A percentile compares a stretch with the other conserved stretches of the same genome.
phyloP scores from a whole-genome alignment of 2,329 filamentous ascomycete genomes.

The Claviceps humidiphila region DNA sequence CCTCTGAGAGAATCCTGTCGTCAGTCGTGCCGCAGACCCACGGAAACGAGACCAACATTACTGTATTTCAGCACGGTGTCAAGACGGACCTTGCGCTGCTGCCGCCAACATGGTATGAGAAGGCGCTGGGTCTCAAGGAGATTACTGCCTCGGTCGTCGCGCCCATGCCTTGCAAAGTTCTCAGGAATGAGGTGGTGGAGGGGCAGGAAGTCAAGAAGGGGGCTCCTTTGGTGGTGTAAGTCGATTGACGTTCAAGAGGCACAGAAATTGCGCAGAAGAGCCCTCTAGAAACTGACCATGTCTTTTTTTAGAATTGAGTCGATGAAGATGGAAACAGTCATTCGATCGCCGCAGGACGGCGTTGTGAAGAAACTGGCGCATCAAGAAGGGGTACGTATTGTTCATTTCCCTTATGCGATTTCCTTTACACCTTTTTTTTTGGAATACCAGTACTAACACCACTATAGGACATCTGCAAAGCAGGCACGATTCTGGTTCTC shows the following conservation, averaged over 20 bases:
- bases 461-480: conserved; percentile 60
- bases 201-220: conserved; percentile 77
- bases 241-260: conserved; percentile 7
- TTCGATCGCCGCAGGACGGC: conserved; percentile 61
- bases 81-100: conserved; percentile 46
- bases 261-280: not conserved
- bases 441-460: not conserved
- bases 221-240: conserved; percentile 70
- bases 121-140: conserved; percentile 74
- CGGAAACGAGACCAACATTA: conserved; percentile 47
- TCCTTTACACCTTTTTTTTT: not conserved
- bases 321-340: conserved; percentile 85
- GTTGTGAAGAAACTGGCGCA: conserved; percentile 61
- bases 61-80: conserved; percentile 60
- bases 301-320: conserved; percentile 51
- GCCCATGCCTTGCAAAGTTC: conserved; percentile 94
- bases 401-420: too few species aligned
- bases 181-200: conserved; percentile 75
- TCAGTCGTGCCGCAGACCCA: conserved; percentile 52
- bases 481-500: conserved; percentile 59
- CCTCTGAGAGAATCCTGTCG: conserved; percentile 63
- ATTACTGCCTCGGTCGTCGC: conserved; percentile 70
- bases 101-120: conserved; percentile 68
- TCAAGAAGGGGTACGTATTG: conserved; percentile 53
- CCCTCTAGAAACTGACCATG: not conserved